Percentiles rank a stretch among this genome's conserved stretches.
Evolutionary conservation across 1,284 basidiomycete genomes (phyloP).

Genomic region (Meripilus lineatus): DNA sequence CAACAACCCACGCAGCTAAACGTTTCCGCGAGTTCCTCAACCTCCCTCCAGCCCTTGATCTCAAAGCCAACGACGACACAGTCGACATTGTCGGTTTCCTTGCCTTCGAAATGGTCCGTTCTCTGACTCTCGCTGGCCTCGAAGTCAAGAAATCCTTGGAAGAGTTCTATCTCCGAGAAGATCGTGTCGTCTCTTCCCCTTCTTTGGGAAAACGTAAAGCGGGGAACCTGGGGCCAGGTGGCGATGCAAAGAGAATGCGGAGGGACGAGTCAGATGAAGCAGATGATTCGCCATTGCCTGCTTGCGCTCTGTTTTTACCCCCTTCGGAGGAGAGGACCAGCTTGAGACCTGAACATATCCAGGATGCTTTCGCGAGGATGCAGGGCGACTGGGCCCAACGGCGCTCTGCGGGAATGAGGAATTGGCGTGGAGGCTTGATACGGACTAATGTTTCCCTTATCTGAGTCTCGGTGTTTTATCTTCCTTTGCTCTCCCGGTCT

Average conservation of each 20-base stretch:
- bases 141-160: constrained; percentile 78
- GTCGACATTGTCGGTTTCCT: constrained; percentile 96
- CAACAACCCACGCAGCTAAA: constrained; percentile 54
- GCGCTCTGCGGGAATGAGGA: constrained; percentile 79
- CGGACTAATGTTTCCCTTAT: constrained; percentile 80
- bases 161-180: constrained; percentile 64
- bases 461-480: constrained; percentile 30
- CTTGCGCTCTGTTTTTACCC: constrained; percentile 71
- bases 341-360: constrained; percentile 78
- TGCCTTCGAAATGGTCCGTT: constrained; percentile 95
- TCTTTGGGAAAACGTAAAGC: constrained; percentile 68
- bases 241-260: constrained; percentile 55
- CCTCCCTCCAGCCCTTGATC: constrained; percentile 83
- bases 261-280: constrained; percentile 56
- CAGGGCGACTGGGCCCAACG: constrained; percentile 78
- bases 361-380: constrained; percentile 86
- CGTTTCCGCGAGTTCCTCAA: constrained; percentile 96
- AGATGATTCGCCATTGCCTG: constrained; percentile 52
- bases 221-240: constrained; percentile 24
- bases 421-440: constrained; percentile 80
- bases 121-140: constrained; percentile 82
- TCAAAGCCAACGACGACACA: constrained; percentile 92
- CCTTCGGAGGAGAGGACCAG: constrained; percentile 78
- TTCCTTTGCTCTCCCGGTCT: constrained; percentile 1
- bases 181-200: constrained; percentile 42